phyloP scores from a whole-genome alignment of 129 eudicot species.

The Erigeron canadensis region DNA sequence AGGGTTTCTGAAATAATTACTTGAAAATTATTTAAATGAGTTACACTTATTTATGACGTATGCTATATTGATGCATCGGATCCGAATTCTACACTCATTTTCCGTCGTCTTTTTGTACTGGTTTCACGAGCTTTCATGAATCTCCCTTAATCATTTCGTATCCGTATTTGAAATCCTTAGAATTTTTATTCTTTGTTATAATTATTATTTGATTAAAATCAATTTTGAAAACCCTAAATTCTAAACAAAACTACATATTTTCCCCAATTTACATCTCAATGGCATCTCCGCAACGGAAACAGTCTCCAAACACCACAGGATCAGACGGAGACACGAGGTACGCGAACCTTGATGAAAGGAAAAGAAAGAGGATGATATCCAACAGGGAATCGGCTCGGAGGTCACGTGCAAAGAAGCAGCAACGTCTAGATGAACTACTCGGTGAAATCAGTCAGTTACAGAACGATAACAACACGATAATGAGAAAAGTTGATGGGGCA shows the following conservation, averaged over 20 bases:
- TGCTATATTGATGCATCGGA: constrained; percentile 53
- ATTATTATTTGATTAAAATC: not conserved
- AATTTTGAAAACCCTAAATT: not conserved
- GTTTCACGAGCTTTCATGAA: constrained; percentile 83
- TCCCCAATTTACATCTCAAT: constrained; percentile 12
- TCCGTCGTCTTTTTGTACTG: constrained; percentile 81
- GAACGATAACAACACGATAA: constrained; percentile 35
- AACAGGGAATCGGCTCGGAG: constrained; percentile 77
- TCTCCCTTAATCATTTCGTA: not conserved
- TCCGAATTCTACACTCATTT: constrained; percentile 73
- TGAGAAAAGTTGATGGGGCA: constrained; percentile 41
- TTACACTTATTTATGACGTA: constrained; percentile 36
- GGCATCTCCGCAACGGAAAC: constrained; percentile 14
- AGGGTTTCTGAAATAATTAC: constrained; percentile 5
- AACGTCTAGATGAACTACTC: constrained; percentile 52
- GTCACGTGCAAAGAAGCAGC: constrained; percentile 63
- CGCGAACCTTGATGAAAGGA: constrained; percentile 49
- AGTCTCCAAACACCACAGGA: constrained; percentile 26
- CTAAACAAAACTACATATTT: not conserved
- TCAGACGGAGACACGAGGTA: constrained; percentile 48
- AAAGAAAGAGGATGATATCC: constrained; percentile 61
- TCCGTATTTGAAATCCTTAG: not conserved
- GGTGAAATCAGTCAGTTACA: constrained; percentile 42
- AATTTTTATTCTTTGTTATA: not conserved
- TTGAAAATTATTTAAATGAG: constrained; percentile 27